A percentile compares a stretch with the other conserved stretches of the same genome.
Conservation (phyloP, 495 filamentous ascomycete genomes). For the Aspergillus asperescens region DNA sequence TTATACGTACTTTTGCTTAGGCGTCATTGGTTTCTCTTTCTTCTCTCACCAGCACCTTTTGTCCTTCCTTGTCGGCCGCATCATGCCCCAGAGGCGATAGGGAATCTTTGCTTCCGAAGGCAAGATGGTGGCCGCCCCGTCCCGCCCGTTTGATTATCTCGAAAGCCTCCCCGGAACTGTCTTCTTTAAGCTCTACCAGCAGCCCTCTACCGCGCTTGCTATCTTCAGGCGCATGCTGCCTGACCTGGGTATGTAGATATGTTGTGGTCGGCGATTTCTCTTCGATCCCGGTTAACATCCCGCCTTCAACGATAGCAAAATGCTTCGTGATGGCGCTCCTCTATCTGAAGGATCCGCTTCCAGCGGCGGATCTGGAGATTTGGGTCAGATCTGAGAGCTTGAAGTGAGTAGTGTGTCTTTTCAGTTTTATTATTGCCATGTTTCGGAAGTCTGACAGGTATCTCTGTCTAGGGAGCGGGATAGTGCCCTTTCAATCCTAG, state of each 20-base stretch:
- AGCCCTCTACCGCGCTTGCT: constrained; percentile 89
- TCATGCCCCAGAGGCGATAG: constrained; percentile 38
- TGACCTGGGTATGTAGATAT: constrained; percentile 62
- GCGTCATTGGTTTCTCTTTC: constrained; percentile 2
- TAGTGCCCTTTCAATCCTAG: constrained; percentile 71
- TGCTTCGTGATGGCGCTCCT: constrained; percentile 90
- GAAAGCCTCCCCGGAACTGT: constrained; percentile 84
- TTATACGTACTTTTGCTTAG: constrained; percentile 3
- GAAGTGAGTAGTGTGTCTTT: constrained; percentile 38
- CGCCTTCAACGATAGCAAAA: constrained; percentile 58
- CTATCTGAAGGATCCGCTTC: constrained; percentile 74
- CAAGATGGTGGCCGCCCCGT: constrained; percentile 65
- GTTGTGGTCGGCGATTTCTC: constrained; percentile 1
- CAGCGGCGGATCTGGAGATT: constrained; percentile 67
- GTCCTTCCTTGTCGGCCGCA: constrained; percentile 15
- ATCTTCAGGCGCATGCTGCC: constrained; percentile 97
- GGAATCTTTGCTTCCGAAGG: constrained; percentile 21
- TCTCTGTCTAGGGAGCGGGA: constrained; percentile 61
- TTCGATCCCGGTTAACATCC: constrained; percentile 2
- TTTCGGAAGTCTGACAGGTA: not conserved
- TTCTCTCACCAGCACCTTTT: constrained; percentile 11
- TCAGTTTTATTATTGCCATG: not conserved
- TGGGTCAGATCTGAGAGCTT: constrained; percentile 76
- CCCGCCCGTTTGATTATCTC: constrained; percentile 73
- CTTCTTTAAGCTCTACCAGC: constrained; percentile 85